These are phyloP conservation scores for Moricandia arvensis DNA, from an alignment of 345 rosid species.

Conservation along the genomic window DNA sequence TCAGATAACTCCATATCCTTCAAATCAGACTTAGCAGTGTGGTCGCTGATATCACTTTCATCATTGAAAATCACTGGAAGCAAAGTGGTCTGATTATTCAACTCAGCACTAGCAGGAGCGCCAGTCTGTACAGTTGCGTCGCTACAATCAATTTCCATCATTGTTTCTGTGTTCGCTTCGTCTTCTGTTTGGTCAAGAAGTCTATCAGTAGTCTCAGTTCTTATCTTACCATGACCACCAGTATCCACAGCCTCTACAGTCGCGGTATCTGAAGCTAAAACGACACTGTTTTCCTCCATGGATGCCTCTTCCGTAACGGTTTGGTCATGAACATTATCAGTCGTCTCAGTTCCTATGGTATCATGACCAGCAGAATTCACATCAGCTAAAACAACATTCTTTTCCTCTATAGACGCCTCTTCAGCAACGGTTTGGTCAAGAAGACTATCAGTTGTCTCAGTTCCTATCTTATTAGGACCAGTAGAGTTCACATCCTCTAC, in stretches of 20 bases:
- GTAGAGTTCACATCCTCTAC: conserved; percentile 18
- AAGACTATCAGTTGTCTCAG: conserved; percentile 1
- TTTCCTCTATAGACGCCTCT: conserved; percentile 41
- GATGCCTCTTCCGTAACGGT: conserved; percentile 38
- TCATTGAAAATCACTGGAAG: conserved; percentile 14
- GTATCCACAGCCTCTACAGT: conserved; percentile 29
- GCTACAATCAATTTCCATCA: conserved; percentile 39
- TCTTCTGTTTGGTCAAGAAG: conserved; percentile 36
- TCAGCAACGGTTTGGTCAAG: conserved; percentile 20
- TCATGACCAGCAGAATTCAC: conserved; percentile 30
- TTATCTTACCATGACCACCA: neutral
- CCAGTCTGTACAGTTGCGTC: conserved; percentile 24
- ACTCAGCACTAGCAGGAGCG: conserved; percentile 27
- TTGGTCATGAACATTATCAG: conserved; percentile 32
- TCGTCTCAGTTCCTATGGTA: conserved; percentile 18
- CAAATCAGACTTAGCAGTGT: too few species aligned
- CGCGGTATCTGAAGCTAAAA: conserved; percentile 32
- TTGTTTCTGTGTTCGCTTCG: conserved; percentile 41
- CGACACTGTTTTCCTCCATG: conserved; percentile 37
- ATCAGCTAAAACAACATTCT: conserved; percentile 31
- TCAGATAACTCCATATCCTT: too few species aligned
- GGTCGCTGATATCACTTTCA: conserved; percentile 26
- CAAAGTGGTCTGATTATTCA: conserved; percentile 34
- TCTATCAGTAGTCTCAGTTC: neutral
- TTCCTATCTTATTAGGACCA: neutral